Evolutionary conservation across 1,139 yeast species (phyloP).

Genomic region (Blastobotrys illinoisensis): DNA sequence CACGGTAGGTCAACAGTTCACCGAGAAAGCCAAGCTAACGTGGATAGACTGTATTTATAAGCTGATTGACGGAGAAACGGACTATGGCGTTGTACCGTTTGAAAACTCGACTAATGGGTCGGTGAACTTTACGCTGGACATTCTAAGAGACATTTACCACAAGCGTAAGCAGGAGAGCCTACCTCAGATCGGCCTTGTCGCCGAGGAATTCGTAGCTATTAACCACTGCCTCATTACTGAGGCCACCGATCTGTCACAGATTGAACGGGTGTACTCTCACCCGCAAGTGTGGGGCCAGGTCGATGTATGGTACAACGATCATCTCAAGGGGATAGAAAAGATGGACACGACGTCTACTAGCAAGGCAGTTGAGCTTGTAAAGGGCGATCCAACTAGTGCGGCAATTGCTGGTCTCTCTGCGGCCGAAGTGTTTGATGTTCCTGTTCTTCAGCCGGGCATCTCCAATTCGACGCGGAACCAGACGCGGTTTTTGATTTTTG

Average conservation of each 20-base stretch:
- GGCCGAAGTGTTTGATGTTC: slow-evolving; percentile 55
- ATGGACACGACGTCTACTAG: slow-evolving; percentile 78
- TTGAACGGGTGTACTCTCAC: slow-evolving; percentile 70
- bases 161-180: slow-evolving; percentile 2
- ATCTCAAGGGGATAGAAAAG: slow-evolving; percentile 24
- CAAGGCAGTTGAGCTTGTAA: slow-evolving; percentile 68
- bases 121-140: slow-evolving; percentile 78
- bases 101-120: slow-evolving; percentile 96
- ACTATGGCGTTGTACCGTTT: slow-evolving; percentile 80
- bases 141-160: slow-evolving; percentile 61
- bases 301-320: slow-evolving; percentile 43
- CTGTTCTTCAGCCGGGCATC: slow-evolving; percentile 50
- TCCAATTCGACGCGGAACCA: slow-evolving; percentile 74
- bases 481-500: slow-evolving; percentile 74
- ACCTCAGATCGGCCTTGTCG: slow-evolving; percentile 39
- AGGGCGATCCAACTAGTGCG: slow-evolving; percentile 35
- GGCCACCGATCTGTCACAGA: slow-evolving; percentile 39
- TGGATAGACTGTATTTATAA: slow-evolving; percentile 53
- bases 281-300: slow-evolving; percentile 99
- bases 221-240: slow-evolving; percentile 64
- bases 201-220: slow-evolving; percentile 76
- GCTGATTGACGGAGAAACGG: slow-evolving; percentile 43
- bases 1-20: slow-evolving; percentile 17
- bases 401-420: slow-evolving; percentile 64
- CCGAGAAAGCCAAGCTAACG: not conserved